Base-by-base conservation (phyloP, 345 rosid species). In the Brassica napus region DNA sequence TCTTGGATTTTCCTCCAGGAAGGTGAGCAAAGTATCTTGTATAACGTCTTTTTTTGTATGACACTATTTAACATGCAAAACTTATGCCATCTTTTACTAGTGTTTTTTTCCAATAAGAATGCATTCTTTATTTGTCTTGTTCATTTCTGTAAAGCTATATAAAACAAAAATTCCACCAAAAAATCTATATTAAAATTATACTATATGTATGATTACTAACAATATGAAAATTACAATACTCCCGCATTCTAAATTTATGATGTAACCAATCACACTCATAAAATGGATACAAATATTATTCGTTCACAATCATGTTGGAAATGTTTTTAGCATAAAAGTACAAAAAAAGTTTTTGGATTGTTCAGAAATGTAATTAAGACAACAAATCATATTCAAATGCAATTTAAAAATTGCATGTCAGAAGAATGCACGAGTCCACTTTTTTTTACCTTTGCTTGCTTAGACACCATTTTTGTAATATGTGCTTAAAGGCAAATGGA, bases 321-420 rank as follows among this genome's bases (percentile, higher is more conserved):
- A 44, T 9, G 12, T 39, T 39, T 10, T 8, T 9, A 39, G 12
- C 47, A 10, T 34, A 39, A 44, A 44, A 44, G 52, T 11, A 44
- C 52, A 44, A 2, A 39, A 12, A 44, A n/a, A 44, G 52, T 44
- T 12, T 44, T 44, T 44, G 52, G 15, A 44, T 44, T 44, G 52
- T 4, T 44, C 4, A 44, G 52, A 44, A 44, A 44, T 44, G 52
- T 16, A 24, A 11, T 55, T 32, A 64, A 32, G 65, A 54, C 30
- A 65, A 35, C 65, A 74, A 32, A 77, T 4, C n/a, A 62, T 61
- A 34, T 63, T 54, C 24, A 63, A 11, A 52, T 74, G 10, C 47
- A 65, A 42, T 44, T 44, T 39, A 5, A 12, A 44, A 44, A 44
- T 44, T 44, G n/a, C 5, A 11, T 44, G 52, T 12, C 52, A 44